Evolutionary conservation across 2,329 filamentous ascomycete species (phyloP).

Genomic region (Ramularia endophylla): DNA sequence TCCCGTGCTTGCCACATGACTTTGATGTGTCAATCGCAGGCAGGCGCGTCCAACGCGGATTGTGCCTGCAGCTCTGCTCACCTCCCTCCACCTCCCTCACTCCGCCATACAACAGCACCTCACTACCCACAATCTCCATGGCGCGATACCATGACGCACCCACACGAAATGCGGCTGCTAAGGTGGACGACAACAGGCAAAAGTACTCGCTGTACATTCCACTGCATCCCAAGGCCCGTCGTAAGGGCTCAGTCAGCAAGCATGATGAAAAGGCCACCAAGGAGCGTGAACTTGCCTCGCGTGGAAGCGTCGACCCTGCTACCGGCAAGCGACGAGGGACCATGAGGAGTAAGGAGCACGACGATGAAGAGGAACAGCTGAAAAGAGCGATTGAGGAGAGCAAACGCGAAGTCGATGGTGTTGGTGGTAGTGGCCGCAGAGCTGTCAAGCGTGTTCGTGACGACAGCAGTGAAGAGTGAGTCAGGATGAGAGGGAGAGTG

Average conservation of each 20-base stretch:
- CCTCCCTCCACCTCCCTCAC: too few relatives aligned
- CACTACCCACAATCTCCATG: conserved; percentile 8
- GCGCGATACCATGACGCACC: conserved; percentile 24
- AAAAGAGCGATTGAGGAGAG: conserved; percentile 90
- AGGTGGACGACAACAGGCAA: conserved; percentile 42
- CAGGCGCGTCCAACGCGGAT: background rate
- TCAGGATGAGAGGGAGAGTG: conserved; percentile 22
- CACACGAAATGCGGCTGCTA: conserved; percentile 23
- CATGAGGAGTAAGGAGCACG: conserved; percentile 95
- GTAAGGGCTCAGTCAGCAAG: conserved; percentile 60
- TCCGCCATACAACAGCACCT: background rate
- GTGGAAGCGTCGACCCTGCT: conserved; percentile 49
- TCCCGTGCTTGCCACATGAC: background rate
- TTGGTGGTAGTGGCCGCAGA: conserved; percentile 51
- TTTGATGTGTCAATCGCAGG: background rate
- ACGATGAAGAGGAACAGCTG: conserved; percentile 88
- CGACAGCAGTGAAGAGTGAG: conserved; percentile 92
- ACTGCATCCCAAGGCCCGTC: conserved; percentile 49
- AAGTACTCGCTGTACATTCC: conserved; percentile 60
- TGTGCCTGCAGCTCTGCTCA: too few relatives aligned
- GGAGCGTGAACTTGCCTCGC: conserved; percentile 49
- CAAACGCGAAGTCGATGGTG: conserved; percentile 65
- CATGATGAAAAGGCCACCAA: conserved; percentile 52
- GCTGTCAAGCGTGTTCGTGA: conserved; percentile 79
- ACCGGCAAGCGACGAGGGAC: conserved; percentile 83